Conservation (phyloP, 2,329 filamentous ascomycete genomes). For the Verticillium albo-atrum region DNA sequence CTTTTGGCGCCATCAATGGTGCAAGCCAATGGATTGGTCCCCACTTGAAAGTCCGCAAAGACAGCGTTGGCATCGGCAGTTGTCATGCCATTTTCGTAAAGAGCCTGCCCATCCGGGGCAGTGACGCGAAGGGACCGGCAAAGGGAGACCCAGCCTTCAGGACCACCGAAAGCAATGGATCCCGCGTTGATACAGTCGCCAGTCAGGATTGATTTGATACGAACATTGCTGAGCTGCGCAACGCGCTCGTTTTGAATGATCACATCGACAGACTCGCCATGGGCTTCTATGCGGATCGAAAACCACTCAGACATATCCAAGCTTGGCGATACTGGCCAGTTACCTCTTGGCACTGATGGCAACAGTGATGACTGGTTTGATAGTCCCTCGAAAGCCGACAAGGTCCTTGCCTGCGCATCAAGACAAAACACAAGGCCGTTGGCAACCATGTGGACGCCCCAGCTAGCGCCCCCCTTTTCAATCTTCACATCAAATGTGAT, state of each 20-base stretch:
- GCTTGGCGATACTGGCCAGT: constrained; percentile 1
- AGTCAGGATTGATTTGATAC: constrained; percentile 1
- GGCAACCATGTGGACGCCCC: constrained; percentile 10
- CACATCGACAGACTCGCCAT: not conserved
- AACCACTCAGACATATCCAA: not conserved
- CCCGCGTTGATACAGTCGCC: constrained; percentile 5
- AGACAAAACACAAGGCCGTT: constrained; percentile 9
- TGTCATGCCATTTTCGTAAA: constrained; percentile 5
- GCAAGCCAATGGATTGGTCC: constrained; percentile 5
- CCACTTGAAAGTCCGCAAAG: constrained; percentile 7
- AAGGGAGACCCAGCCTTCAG: constrained; percentile 4
- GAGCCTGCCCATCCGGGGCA: not conserved
- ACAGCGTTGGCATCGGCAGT: not conserved
- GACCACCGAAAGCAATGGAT: constrained; percentile 6
- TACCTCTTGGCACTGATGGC: constrained; percentile 3
- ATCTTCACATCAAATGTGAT: constrained; percentile 1
- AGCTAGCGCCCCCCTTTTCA: constrained; percentile 4
- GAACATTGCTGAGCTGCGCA: constrained; percentile 3
- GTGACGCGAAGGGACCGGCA: constrained; percentile 2
- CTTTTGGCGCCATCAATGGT: constrained; percentile 8
- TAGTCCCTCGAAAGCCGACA: constrained; percentile 3
- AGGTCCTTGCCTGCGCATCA: not conserved
- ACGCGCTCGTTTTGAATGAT: constrained; percentile 1
- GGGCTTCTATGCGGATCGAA: not conserved
- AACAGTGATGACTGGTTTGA: constrained; percentile 4